A percentile compares a stretch with the other conserved stretches of the same genome.
phyloP scores from a whole-genome alignment of 2,329 filamentous ascomycete genomes.

The Botryotinia narcissicola region DNA sequence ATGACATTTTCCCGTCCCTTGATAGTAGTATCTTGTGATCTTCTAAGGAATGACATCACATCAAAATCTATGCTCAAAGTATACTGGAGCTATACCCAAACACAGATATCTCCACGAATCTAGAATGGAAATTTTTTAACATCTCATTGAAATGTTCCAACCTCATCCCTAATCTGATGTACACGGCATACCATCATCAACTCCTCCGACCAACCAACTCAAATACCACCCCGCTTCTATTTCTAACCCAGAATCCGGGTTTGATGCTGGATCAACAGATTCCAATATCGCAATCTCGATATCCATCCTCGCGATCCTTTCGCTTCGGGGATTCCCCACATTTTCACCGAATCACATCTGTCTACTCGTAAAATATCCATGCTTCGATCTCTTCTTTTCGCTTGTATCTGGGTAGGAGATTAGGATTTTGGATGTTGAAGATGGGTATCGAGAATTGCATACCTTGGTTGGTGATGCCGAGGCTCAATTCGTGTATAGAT shows the following conservation, averaged over 20 bases:
- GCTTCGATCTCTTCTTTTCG: not conserved
- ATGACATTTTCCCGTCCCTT: not conserved
- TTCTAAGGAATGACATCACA: not conserved
- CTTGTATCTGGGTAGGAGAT: not conserved
- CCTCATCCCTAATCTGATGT: not conserved
- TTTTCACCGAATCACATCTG: not conserved
- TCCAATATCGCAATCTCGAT: not conserved
- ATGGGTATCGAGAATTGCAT: not conserved
- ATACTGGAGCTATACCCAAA: not conserved
- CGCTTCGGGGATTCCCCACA: not conserved
- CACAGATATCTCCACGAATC: not conserved
- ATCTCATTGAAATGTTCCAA: not conserved
- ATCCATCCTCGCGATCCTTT: slow-evolving; percentile 1
- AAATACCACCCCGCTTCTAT: not conserved
- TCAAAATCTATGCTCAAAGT: not conserved
- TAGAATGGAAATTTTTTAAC: not conserved
- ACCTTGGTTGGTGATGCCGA: not conserved
- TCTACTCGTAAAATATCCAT: not conserved
- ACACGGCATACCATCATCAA: not conserved
- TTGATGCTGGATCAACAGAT: not conserved
- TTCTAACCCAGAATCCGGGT: not conserved
- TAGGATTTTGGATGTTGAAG: not conserved
- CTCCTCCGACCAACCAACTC: not conserved
- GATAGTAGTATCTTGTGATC: not conserved
- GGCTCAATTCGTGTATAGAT: not conserved